Evolutionary conservation across 345 rosid species (phyloP).

Genomic region (Bruguiera sexangula): DNA sequence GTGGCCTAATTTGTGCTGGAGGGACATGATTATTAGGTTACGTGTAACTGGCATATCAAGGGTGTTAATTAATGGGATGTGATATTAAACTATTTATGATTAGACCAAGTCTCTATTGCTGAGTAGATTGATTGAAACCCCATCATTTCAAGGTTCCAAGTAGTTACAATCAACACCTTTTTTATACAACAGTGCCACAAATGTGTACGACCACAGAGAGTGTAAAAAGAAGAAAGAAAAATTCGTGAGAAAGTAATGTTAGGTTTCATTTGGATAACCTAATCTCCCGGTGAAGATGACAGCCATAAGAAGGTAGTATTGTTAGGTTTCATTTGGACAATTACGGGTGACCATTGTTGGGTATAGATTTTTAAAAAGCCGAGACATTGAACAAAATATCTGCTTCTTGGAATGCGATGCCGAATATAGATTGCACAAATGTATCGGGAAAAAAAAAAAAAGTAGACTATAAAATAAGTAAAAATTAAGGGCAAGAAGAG

Average conservation of each 20-base stretch:
- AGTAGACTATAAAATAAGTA: background rate
- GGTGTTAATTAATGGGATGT: constrained; percentile 1
- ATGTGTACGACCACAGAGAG: background rate
- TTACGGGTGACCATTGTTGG: background rate
- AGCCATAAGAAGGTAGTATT: no score
- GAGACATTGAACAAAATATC: no score
- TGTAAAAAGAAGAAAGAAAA: background rate
- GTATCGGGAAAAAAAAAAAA: no score
- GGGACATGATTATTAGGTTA: constrained; percentile 9
- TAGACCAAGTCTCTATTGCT: background rate
- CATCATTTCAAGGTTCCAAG: no score
- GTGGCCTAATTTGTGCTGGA: background rate
- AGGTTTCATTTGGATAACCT: background rate
- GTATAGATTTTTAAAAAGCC: background rate
- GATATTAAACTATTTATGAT: background rate
- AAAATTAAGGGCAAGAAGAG: background rate
- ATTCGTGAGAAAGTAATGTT: background rate
- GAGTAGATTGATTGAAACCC: background rate
- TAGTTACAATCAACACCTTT: no score
- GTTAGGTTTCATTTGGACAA: background rate
- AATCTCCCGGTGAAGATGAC: no score
- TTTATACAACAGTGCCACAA: no score
- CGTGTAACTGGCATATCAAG: constrained; percentile 4
- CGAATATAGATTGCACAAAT: no score
- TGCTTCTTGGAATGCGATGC: no score